Base-by-base conservation (phyloP, 192 early-diverging fungal species). In the Chytriomyces confervae region DNA sequence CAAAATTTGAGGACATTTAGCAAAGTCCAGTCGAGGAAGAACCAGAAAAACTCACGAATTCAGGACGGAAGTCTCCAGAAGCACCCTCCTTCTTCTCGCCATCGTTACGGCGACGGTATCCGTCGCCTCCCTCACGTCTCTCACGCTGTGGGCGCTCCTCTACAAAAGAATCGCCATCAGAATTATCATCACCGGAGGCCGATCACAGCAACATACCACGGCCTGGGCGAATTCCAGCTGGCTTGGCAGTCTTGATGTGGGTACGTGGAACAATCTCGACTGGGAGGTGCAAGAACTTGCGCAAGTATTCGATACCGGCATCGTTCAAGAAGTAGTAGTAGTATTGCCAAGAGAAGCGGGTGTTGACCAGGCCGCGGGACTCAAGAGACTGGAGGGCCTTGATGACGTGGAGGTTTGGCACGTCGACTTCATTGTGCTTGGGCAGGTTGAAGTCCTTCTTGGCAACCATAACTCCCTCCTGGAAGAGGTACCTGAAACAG, bases 321-420 rank as follows among this genome's bases (percentile, higher is more conserved):
- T 96, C 91, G 84, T 97, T 99, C 82, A 99, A 91, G 86, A 92
- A 95, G 88, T 99, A 99, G 94, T 99, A 99, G 92, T 97, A 99
- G 90, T 95, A 95, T 85, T 98, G 96, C 97, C 97, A 99, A 84
- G 96, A 97, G 93, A 99, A 99, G 82, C 93, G 93, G 77, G 93
- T 94, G 88, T 94, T 95, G 85, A 99, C 96, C 74, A 84, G 94
- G 78, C 94, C 95, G 82, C 91, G 92, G 70, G 97, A 99, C 84
- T 90, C 88, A 83, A 99, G 91, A 71, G 93, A 95, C 91, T 99
- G 96, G 80, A 97, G 92, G 76, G 96, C 94, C 93, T 98, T 99
- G 91, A 99, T 97, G 84, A 99, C 97, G 83, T 99, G 90, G 29
- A 99, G 87, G 93, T 99, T 99, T 77, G 95, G 94, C 69, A 99